Evolutionary conservation across 345 rosid genomes (phyloP).

Genomic region (Syzygium oleosum): DNA sequence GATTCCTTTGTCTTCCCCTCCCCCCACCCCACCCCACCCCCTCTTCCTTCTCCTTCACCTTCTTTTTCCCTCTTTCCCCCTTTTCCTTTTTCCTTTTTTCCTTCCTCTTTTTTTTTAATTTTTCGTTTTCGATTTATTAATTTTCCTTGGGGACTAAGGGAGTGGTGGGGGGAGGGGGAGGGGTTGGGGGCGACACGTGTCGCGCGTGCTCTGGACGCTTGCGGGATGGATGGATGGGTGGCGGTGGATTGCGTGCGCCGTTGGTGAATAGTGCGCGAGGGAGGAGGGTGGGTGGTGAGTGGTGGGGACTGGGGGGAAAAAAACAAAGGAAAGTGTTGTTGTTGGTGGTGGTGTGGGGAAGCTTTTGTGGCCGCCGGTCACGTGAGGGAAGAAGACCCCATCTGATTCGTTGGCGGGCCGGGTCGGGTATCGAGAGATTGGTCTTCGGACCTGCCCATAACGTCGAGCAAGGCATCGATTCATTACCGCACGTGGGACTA

Average conservation of each 20-base stretch:
- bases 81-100: neutral
- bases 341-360: too few relatives aligned
- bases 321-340: too few relatives aligned
- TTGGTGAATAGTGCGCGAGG: neutral
- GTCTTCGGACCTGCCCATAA: too few relatives aligned
- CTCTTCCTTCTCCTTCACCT: neutral
- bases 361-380: neutral
- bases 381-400: neutral
- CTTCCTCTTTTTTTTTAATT: rapidly evolving
- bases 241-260: neutral
- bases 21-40: neutral
- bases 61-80: neutral
- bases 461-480: too few relatives aligned
- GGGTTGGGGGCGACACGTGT: neutral
- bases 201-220: neutral
- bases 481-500: too few relatives aligned
- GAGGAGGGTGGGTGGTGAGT: neutral
- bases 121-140: neutral
- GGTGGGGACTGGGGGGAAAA: neutral
- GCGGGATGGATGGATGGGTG: neutral
- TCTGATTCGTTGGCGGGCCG: neutral
- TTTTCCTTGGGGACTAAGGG: neutral
- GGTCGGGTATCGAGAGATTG: neutral
- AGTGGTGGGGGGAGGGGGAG: neutral
- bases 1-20: conserved; percentile 28